A percentile compares a stretch with the other conserved stretches of the same genome.
These are phyloP conservation scores for Colletotrichum spinosum DNA, from an alignment of 2,329 filamentous ascomycete species.

Conservation along the genomic window DNA sequence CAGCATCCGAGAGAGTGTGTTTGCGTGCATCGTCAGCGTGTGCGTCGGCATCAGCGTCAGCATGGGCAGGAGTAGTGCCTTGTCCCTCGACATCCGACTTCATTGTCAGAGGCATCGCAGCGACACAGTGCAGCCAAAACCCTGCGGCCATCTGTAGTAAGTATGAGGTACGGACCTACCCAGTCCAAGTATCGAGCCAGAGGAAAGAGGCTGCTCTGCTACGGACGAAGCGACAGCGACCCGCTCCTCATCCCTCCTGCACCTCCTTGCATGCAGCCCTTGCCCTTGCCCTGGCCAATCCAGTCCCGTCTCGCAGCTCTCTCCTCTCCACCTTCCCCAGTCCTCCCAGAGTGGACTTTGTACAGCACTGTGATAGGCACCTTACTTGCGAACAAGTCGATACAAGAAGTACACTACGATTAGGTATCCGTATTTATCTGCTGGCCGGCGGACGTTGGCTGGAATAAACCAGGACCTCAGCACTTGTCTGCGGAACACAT, in stretches of 20 bases:
- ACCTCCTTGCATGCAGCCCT: slow-evolving; percentile 29
- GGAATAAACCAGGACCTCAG: too few species aligned
- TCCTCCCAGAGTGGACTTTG: slow-evolving; percentile 12
- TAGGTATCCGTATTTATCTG: too few species aligned
- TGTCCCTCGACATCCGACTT: slow-evolving; percentile 4
- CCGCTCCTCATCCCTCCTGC: slow-evolving; percentile 17
- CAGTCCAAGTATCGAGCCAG: too few species aligned
- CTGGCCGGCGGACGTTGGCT: too few species aligned
- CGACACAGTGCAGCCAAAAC: slow-evolving; percentile 32
- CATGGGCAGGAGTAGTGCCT: slow-evolving; percentile 4
- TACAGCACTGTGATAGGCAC: background rate
- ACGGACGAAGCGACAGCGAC: background rate
- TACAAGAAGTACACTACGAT: too few species aligned
- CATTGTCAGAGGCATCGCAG: slow-evolving; percentile 27
- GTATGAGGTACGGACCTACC: too few species aligned
- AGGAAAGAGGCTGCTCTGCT: too few species aligned
- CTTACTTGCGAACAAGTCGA: too few species aligned
- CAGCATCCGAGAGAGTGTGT: too few species aligned
- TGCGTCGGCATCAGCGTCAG: too few species aligned
- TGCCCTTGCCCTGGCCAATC: background rate
- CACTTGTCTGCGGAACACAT: too few species aligned
- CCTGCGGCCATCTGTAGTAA: background rate
- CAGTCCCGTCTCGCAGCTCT: background rate
- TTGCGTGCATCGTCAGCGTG: too few species aligned
- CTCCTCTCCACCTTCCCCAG: slow-evolving; percentile 1